Base-by-base conservation (phyloP, 352 stramenopile species). In the Phytophthora ramorum region DNA sequence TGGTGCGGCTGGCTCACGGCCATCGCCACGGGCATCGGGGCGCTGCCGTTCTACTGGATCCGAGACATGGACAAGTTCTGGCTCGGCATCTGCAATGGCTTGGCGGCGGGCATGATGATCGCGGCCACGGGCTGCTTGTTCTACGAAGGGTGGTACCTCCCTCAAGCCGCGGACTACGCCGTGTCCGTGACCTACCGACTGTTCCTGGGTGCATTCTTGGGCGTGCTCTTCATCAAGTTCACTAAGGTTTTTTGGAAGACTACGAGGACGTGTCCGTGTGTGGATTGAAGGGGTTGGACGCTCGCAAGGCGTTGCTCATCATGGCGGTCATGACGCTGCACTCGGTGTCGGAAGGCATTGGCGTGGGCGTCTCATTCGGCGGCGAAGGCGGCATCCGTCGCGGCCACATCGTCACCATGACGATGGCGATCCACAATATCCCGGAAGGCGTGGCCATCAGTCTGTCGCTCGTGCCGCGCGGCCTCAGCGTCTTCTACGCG, bases 251-350 rank as follows among this genome's bases (percentile, higher is more conserved):
- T 98, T 70, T 99, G 24, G 93, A 98, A 64, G 85, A 97, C 61
- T 95, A 99, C 66, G 97, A 99, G 52, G 92, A 98, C 65, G 82
- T 98, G 32, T 96, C 97, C 57, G 77, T 98, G 56, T 91, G 85
- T 48, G 81, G 83, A 16, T 54, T 92, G 7, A 77, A 89, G 22
- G 77, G 81, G 43, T 66, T 97, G 30, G 89, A 98, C 73, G 92
- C 92, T 16, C 87, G 89, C 57, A 97, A 97, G 66, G 89, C 98
- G 38, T 71, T 99, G 37, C 74, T 99, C 17, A 99, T 99, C 69
- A 98, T 99, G 78, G 97, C 98, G 20, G 97, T 99, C 26, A 99
- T 99, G 97, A 99, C 96, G 20, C 78, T 99, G 50, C 97, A 99
- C 85, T 99, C 95, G 1, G 98, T 99, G 58, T 98, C 95, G 16